A percentile compares a stretch with the other conserved stretches of the same genome.
Conservation (phyloP, 805 yeast species). For the Grigorovia transvaalensis region DNA sequence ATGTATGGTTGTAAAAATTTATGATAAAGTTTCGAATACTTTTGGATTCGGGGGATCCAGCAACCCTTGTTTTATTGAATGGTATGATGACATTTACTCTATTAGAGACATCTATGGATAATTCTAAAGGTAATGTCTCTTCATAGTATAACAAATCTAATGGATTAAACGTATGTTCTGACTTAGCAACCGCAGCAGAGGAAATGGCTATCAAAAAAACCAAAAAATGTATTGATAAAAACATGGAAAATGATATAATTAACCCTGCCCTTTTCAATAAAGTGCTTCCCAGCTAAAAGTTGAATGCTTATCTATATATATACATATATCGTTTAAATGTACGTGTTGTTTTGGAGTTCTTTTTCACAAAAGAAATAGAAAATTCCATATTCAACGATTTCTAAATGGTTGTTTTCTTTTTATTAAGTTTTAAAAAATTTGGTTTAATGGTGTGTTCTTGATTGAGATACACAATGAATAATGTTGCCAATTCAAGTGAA, state of each 20-base stretch:
- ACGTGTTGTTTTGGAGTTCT: too few species aligned
- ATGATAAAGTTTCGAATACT: slow-evolving; percentile 31
- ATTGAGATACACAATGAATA: too few species aligned
- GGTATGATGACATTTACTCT: slow-evolving; percentile 19
- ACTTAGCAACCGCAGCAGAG: neutral
- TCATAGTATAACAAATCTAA: slow-evolving; percentile 1
- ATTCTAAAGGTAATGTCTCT: neutral
- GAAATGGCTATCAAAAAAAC: neutral
- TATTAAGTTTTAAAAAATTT: too few species aligned
- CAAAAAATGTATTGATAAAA: neutral
- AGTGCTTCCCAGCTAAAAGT: too few species aligned
- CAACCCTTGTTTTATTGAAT: slow-evolving; percentile 32
- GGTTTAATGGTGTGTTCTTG: too few species aligned
- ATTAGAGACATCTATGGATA: slow-evolving; percentile 3
- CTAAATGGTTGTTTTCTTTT: too few species aligned
- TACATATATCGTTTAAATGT: too few species aligned
- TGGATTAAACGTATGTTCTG: neutral
- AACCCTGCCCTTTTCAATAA: too few species aligned
- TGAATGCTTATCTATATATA: too few species aligned
- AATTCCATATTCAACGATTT: too few species aligned
- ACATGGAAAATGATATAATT: neutral
- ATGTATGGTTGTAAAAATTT: slow-evolving; percentile 21
- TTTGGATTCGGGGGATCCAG: slow-evolving; percentile 35
- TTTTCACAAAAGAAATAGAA: too few species aligned
- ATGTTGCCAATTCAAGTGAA: too few species aligned